Evolutionary conservation across 768 basidiomycete genomes (phyloP), one percentile per base, ranked within the genome.

Genomic region (Cyclocybe cylindracea): DNA sequence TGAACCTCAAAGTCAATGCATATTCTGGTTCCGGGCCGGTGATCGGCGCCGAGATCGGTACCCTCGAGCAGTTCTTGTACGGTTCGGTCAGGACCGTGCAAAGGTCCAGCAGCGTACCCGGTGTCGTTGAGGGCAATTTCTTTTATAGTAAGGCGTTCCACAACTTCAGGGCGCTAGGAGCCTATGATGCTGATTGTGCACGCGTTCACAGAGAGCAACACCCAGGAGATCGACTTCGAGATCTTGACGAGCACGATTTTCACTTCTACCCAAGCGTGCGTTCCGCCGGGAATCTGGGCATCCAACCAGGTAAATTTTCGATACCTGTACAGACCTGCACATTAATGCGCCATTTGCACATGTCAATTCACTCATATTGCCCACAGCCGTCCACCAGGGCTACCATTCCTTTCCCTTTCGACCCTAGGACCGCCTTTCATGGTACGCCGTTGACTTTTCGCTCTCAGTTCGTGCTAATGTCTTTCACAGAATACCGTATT

Each of bases 111-210:
- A 55, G 56, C 9, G 60, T 61, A 5, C 67, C 60, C 33, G 71
- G 70, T 13, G 63, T 72, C 29, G 64, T 67, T 13, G 70, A 72
- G 38, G 71, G 71, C 34, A 70, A 69, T 52, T 72, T 73, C 45
- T 68, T 69, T 54, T 73, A 71, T 49, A 50, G 70, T 69, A 51
- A 48, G 67, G 24, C 1, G 24, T 24, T 5, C 24, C 5, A 24
- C 50, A 31, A 13, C 19, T 19, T 34, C 10, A 18, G 31, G n/a
- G 39, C 19, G 8, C 41, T 16, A 10, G 18, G 11, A 18, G 31
- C 24, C 34, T 14, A 39, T 9, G 38, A 1, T 33, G 18, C 50
- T 45, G 40, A 19, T 19, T 39, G 8, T 4, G 16, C 16, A 40
- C 16, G 19, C 18, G 2, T 36, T 39, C 37, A 8, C 49, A 70